Evolutionary conservation across 495 filamentous ascomycete species (phyloP).

Genomic region (Tuber brumale): DNA sequence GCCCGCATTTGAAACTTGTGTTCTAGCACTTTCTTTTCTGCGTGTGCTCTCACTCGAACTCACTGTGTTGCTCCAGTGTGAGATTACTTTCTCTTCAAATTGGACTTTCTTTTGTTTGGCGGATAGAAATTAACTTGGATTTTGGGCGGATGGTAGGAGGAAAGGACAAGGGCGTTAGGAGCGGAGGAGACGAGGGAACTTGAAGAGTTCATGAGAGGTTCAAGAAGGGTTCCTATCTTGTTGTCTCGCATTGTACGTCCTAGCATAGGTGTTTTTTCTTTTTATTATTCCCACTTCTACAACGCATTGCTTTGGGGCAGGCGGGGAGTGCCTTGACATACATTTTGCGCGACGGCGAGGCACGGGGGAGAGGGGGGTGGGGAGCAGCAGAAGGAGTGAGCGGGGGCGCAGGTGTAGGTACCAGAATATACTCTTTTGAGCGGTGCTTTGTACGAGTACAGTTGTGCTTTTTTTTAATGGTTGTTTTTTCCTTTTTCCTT

Average conservation of each 20-base stretch:
- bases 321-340: neutral
- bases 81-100: neutral
- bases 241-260: neutral
- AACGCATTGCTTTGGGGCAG: neutral
- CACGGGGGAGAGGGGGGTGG: neutral
- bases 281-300: neutral
- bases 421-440: conserved; percentile 1
- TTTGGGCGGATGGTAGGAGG: neutral
- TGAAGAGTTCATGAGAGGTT: neutral
- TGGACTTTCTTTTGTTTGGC: conserved; percentile 3
- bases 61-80: neutral
- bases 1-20: neutral
- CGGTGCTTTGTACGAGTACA: neutral
- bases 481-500: neutral
- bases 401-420: neutral
- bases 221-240: neutral
- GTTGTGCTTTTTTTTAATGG: neutral
- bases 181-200: neutral
- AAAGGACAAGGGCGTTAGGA: neutral
- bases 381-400: neutral
- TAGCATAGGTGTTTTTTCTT: neutral
- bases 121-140: neutral
- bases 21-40: neutral
- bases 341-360: neutral
- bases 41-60: neutral